Evolutionary conservation across 2,329 filamentous ascomycete genomes (phyloP), one percentile per base, ranked within the genome.

Genomic region (Ophiostoma quercus): DNA sequence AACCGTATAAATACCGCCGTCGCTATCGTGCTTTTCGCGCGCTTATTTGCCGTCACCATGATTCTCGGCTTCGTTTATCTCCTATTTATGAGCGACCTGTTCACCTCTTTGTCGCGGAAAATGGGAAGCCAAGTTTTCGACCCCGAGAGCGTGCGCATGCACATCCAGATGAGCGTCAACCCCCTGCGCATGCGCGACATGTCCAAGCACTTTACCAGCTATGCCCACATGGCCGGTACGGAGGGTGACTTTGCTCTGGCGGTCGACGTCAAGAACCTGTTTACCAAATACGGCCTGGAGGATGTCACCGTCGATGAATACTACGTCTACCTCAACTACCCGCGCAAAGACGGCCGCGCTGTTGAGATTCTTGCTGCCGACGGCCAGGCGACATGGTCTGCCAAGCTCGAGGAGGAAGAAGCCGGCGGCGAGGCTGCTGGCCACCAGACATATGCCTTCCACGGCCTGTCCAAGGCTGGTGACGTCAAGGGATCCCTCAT

Each of bases 321-420:
- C 78, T 85, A 90, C 75, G 94, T 96, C 19, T 98, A 97, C 77
- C 82, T 98, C 76, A 98, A 98, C 79, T 99, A 96, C 77, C 93
- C 95, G 0, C 90, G 84, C 73, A 81, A 85, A 37, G 89, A 87
- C 71, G 95, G 94, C 14, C 85, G 95, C 67, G 86, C 88, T 71
- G 89, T 99, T 54, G 88, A 94, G 72, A 91, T 99, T 67, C 82
- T 97, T 72, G 88, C 90, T 47, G 85, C 84, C 0, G 86, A 89
- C 68, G 88, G 84, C 1, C 78, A 82, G 72, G 14, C 88, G 47
- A 81, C 80, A 19, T 98, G 94, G 94, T 86, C 88, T 70, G 95
- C 94, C 14, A 85, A 85, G 73, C 81, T 99, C 67, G 94, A 99
- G 76, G 95, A 98, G 81, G 85, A 91, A 65, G 85, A 85, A n/a